phyloP scores from a whole-genome alignment of 768 basidiomycete species.

The Lactarius hengduanensis region DNA sequence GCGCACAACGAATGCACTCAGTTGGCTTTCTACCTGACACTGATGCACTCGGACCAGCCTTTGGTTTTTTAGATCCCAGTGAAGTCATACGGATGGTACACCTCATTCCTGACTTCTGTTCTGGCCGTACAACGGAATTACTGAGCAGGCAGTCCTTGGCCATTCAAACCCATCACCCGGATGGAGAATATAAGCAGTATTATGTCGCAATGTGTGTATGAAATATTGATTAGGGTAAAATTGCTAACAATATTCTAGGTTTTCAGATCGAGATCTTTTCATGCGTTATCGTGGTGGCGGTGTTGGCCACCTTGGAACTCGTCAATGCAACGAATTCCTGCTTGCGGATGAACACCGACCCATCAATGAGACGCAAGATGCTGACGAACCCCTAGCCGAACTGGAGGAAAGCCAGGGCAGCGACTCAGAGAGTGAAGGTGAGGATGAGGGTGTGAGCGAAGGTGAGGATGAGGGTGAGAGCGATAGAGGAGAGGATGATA shows the following conservation, averaged over 20 bases:
- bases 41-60: constrained; percentile 27
- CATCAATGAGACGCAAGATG: too few species aligned
- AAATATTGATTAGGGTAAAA: neutral
- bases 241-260: constrained; percentile 21
- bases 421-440: neutral
- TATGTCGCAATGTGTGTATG: constrained; percentile 33
- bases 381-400: too few species aligned
- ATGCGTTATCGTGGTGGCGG: constrained; percentile 32
- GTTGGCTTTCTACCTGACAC: constrained; percentile 30
- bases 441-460: neutral
- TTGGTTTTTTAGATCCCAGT: constrained; percentile 36
- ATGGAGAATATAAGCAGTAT: constrained; percentile 29
- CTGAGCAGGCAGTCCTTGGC: neutral
- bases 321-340: neutral
- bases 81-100: constrained; percentile 33
- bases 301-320: constrained; percentile 29
- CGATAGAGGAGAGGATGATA: neutral
- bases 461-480: too few species aligned
- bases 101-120: constrained; percentile 33
- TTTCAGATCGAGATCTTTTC: constrained; percentile 34
- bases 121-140: constrained; percentile 18
- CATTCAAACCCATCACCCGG: neutral
- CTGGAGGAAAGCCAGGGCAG: too few species aligned
- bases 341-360: neutral
- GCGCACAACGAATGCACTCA: constrained; percentile 23